phyloP scores from a whole-genome alignment of 495 filamentous ascomycete species.

The Penicillium psychrofluorescens region DNA sequence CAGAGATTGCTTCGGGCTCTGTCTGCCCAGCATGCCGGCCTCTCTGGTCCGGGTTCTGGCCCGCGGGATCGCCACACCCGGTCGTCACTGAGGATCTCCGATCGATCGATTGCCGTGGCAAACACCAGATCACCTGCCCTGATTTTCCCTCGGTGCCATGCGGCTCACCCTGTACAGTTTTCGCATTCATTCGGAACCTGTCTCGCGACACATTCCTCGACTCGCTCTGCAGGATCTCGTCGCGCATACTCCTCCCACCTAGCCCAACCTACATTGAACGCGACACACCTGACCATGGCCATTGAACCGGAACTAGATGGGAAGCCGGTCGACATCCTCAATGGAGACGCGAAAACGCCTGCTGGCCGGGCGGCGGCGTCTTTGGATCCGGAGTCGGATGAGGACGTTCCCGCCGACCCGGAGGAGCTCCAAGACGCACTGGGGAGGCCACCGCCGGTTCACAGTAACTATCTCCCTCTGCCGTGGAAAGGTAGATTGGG shows the following conservation, averaged over 20 bases:
- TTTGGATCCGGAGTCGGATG: constrained; percentile 44
- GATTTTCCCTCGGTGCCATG: background rate
- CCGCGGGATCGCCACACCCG: constrained; percentile 20
- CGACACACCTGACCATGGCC: constrained; percentile 5
- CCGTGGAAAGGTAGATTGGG: constrained; percentile 92
- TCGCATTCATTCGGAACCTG: background rate
- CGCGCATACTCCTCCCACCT: constrained; percentile 2
- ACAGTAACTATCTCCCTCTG: constrained; percentile 79
- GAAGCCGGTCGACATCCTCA: constrained; percentile 15
- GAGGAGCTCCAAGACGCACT: constrained; percentile 43
- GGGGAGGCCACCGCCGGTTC: constrained; percentile 65
- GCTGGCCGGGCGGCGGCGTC: constrained; percentile 12
- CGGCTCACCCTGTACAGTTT: background rate
- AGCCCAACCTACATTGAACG: background rate
- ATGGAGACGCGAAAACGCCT: constrained; percentile 8
- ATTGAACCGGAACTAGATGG: background rate
- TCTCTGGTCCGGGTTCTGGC: constrained; percentile 19
- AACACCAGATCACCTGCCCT: constrained; percentile 13
- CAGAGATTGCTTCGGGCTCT: constrained; percentile 14
- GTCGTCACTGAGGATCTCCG: constrained; percentile 14
- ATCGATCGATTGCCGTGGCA: constrained; percentile 23
- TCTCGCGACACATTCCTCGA: background rate
- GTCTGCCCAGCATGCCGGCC: constrained; percentile 25
- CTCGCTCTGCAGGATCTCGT: background rate
- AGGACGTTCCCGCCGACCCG: constrained; percentile 30